Evolutionary conservation across 345 rosid species (phyloP).

Genomic region (Trapa incisa): DNA sequence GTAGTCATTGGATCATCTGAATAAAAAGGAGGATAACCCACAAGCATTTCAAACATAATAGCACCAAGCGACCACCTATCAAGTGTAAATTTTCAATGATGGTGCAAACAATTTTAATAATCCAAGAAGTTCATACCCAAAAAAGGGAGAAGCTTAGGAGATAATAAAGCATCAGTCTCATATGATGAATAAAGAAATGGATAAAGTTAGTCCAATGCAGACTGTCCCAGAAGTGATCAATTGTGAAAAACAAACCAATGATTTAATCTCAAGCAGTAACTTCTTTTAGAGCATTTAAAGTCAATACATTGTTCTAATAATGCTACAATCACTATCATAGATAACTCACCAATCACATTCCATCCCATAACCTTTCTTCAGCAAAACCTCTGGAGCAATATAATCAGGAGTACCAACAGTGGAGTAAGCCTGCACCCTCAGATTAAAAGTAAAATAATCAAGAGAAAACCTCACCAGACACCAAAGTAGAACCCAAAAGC

Average conservation of each 20-base stretch:
- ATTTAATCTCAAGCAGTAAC: not conserved
- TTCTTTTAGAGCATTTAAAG: not conserved
- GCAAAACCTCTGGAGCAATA: conserved; percentile 89
- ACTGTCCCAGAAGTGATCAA: not conserved
- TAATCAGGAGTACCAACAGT: conserved; percentile 98
- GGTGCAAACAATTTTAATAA: not conserved
- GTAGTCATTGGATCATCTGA: conserved; percentile 98
- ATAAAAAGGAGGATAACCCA: conserved; percentile 93
- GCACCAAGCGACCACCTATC: conserved; percentile 99
- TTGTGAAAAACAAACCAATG: not conserved
- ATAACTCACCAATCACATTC: conserved; percentile 90
- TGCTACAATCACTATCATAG: not conserved
- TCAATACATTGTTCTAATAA: not conserved
- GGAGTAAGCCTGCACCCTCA: conserved; percentile 67
- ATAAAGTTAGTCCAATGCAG: too few species aligned
- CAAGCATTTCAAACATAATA: conserved; percentile 93
- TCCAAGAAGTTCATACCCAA: not conserved
- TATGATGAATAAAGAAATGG: not conserved
- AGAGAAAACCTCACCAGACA: not conserved
- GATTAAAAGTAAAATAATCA: not conserved
- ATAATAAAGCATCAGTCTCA: not conserved
- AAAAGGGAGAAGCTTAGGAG: not conserved
- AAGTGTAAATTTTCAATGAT: conserved; percentile 9
- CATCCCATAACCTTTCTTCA: conserved; percentile 97
- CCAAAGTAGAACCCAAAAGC: not conserved